Percentiles rank a stretch among this genome's conserved stretches.
Evolutionary conservation across 257 asterid species (phyloP).

Genomic region (Euphrasia confusa): DNA sequence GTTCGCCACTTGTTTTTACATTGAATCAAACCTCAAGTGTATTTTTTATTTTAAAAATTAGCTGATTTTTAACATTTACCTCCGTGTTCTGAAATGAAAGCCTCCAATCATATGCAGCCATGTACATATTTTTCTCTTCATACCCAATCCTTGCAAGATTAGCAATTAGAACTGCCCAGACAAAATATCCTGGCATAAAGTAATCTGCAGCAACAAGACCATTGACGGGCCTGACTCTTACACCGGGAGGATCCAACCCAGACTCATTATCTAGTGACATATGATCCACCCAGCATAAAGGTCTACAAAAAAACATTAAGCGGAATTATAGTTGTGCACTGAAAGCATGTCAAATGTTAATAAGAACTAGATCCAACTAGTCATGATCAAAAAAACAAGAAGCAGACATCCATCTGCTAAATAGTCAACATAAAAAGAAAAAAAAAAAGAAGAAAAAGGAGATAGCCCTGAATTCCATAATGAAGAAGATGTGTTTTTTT

Average conservation of each 20-base stretch:
- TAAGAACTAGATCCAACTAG: not conserved
- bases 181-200: slow-evolving; percentile 93
- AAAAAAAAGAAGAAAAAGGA: too few relatives aligned
- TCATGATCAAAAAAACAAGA: not conserved
- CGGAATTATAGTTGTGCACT: not conserved
- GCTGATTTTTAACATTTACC: slow-evolving; percentile 33
- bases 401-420: not conserved
- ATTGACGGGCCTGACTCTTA: slow-evolving; percentile 81
- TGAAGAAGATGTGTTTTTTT: not conserved
- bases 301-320: slow-evolving; percentile 41
- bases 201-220: slow-evolving; percentile 99
- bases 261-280: slow-evolving; percentile 92
- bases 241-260: slow-evolving; percentile 82
- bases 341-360: not conserved
- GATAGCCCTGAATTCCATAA: not conserved
- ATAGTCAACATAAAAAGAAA: not conserved
- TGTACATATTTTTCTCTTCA: slow-evolving; percentile 92
- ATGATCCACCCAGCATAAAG: slow-evolving; percentile 94
- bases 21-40: too few relatives aligned
- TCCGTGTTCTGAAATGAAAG: slow-evolving; percentile 94
- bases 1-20: too few relatives aligned
- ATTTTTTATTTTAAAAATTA: too few relatives aligned
- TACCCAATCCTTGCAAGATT: slow-evolving; percentile 88
- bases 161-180: slow-evolving; percentile 94
- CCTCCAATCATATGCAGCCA: slow-evolving; percentile 99